phyloP scores from a whole-genome alignment of 2,329 filamentous ascomycete species.

The Aspergillus sp. region DNA sequence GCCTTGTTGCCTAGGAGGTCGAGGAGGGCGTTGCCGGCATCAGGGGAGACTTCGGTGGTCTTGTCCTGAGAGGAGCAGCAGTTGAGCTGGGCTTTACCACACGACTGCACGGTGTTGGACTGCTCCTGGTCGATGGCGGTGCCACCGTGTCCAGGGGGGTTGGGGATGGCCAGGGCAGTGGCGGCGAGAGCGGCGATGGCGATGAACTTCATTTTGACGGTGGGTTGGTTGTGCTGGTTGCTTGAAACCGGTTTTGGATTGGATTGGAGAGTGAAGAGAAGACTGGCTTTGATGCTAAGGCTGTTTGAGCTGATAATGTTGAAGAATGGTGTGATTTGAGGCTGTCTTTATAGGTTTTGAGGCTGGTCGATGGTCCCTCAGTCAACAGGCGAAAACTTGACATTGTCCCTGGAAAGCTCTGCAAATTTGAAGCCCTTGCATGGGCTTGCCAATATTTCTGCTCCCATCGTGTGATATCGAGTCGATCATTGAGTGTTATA shows the following conservation, averaged over 20 bases:
- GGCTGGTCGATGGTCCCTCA: neutral
- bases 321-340: neutral
- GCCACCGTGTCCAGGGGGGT: neutral
- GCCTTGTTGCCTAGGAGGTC: neutral
- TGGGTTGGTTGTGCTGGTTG: neutral
- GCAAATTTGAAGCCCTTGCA: neutral
- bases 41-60: neutral
- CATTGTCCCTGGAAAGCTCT: neutral
- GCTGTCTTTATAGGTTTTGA: neutral
- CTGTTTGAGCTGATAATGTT: neutral
- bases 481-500: neutral
- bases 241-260: neutral
- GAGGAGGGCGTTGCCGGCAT: neutral
- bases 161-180: slow-evolving; percentile 11
- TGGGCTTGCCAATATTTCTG: neutral
- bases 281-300: neutral
- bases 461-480: neutral
- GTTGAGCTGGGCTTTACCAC: slow-evolving; percentile 3
- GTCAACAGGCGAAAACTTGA: neutral
- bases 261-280: neutral
- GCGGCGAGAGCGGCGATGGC: slow-evolving; percentile 22
- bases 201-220: slow-evolving; percentile 30
- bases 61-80: slow-evolving; percentile 8
- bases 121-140: neutral
- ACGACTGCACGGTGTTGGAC: slow-evolving; percentile 1